Conservation (phyloP, 2,329 filamentous ascomycete species). For the Trichoderma sp. region DNA sequence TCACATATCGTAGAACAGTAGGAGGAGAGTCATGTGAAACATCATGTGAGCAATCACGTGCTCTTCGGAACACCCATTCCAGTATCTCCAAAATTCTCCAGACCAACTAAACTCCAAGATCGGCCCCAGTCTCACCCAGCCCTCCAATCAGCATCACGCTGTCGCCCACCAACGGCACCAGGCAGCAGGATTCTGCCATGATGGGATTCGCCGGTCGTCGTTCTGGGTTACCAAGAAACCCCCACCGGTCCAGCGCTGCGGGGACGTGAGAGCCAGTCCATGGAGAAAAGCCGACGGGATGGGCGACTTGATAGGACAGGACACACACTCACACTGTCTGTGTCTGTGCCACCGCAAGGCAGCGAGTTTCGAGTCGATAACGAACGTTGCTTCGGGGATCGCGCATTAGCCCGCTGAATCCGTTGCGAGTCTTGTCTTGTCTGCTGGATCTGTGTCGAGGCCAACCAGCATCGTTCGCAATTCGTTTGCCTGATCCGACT, state of each 20-base stretch:
- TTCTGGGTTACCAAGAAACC: not conserved
- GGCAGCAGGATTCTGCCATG: conserved; percentile 20
- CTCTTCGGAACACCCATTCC: not conserved
- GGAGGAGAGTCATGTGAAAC: not conserved
- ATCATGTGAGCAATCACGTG: conserved; percentile 3
- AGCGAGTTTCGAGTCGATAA: conserved; percentile 14
- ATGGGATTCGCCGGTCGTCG: conserved; percentile 3
- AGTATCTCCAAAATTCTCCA: not conserved
- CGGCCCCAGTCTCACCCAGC: conserved; percentile 3
- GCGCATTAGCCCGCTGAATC: not conserved
- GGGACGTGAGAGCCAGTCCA: conserved; percentile 2
- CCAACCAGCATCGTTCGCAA: not conserved
- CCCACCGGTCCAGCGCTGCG: conserved; percentile 5
- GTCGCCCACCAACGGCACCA: conserved; percentile 12
- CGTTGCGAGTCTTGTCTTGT: not conserved
- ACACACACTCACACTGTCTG: not conserved
- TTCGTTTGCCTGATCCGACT: not conserved
- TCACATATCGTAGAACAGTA: not conserved
- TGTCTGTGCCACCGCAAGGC: conserved; percentile 15
- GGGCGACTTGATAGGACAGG: not conserved
- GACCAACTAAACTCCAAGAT: not conserved
- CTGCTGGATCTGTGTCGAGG: not conserved
- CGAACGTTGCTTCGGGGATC: not conserved
- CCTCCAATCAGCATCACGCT: conserved; percentile 15
- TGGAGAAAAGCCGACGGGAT: not conserved